Conservation (phyloP, 2,329 filamentous ascomycete genomes). For the Gliomastix tumulicola region DNA sequence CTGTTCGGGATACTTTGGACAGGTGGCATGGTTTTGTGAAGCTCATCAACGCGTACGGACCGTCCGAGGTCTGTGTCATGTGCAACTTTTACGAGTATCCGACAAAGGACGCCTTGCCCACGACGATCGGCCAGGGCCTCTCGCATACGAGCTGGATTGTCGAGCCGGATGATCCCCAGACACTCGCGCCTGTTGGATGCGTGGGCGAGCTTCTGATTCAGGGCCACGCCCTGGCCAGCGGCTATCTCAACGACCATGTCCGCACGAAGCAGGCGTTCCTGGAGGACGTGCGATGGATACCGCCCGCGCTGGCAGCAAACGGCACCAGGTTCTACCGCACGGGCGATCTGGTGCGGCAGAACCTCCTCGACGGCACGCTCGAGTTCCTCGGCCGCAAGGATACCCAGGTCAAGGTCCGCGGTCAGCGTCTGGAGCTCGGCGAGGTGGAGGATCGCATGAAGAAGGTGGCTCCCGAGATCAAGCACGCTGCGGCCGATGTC, state of each 20-base stretch:
- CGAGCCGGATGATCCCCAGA: slow-evolving; percentile 8
- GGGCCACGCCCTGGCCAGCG: slow-evolving; percentile 10
- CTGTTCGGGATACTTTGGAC: slow-evolving; percentile 5
- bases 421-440: slow-evolving; percentile 10
- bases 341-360: slow-evolving; percentile 9
- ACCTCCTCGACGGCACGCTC: slow-evolving; percentile 7
- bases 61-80: slow-evolving; percentile 2
- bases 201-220: slow-evolving; percentile 15
- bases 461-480: neutral
- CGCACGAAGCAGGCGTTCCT: slow-evolving; percentile 9
- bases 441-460: slow-evolving; percentile 7
- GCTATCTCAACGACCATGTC: slow-evolving; percentile 11
- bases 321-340: slow-evolving; percentile 9
- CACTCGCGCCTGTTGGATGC: slow-evolving; percentile 10
- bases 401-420: slow-evolving; percentile 40
- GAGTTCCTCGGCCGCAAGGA: slow-evolving; percentile 17
- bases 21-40: slow-evolving; percentile 7
- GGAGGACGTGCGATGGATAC: slow-evolving; percentile 3
- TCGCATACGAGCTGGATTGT: slow-evolving; percentile 9
- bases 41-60: slow-evolving; percentile 3
- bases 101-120: neutral
- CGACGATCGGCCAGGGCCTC: slow-evolving; percentile 1
- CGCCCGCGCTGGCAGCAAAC: neutral
- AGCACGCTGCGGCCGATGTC: slow-evolving; percentile 1
- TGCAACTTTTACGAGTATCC: neutral